A percentile compares a stretch with the other conserved stretches of the same genome.
Evolutionary conservation across 2,329 filamentous ascomycete genomes (phyloP).

Genomic region (Colletotrichum endophyticum): DNA sequence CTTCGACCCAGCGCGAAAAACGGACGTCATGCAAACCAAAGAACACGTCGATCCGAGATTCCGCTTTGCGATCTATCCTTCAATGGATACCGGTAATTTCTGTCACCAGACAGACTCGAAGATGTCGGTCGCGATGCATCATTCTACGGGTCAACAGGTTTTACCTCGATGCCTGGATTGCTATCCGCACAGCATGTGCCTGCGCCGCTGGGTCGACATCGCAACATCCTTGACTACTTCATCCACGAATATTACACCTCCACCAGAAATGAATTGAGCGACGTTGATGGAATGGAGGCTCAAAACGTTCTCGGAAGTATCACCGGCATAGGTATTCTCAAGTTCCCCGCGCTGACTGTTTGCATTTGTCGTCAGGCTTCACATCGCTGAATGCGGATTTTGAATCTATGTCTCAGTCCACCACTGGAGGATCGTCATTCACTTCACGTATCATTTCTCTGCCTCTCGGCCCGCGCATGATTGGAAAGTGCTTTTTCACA

Average conservation of each 20-base stretch:
- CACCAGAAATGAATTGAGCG: neutral
- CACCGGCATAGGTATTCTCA: neutral
- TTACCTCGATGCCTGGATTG: neutral
- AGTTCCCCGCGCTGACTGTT: neutral
- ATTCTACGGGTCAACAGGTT: neutral
- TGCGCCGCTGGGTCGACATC: neutral
- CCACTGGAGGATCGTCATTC: neutral
- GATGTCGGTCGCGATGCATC: neutral
- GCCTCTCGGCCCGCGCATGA: neutral
- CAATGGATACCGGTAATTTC: neutral
- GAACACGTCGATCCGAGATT: neutral
- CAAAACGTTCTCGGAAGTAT: neutral
- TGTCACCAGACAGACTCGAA: neutral
- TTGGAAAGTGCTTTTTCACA: neutral
- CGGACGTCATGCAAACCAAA: neutral
- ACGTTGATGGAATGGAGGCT: neutral
- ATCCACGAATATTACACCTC: neutral
- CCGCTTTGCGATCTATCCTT: neutral
- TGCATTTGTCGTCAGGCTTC: neutral
- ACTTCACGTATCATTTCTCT: neutral
- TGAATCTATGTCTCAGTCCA: neutral
- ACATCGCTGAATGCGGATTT: neutral
- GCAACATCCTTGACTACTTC: neutral
- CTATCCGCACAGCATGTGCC: neutral
- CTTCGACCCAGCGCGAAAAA: neutral